A percentile compares a stretch with the other conserved stretches of the same genome.
phyloP scores from a whole-genome alignment of 352 stramenopile genomes.

The Globisporangium middletonii region DNA sequence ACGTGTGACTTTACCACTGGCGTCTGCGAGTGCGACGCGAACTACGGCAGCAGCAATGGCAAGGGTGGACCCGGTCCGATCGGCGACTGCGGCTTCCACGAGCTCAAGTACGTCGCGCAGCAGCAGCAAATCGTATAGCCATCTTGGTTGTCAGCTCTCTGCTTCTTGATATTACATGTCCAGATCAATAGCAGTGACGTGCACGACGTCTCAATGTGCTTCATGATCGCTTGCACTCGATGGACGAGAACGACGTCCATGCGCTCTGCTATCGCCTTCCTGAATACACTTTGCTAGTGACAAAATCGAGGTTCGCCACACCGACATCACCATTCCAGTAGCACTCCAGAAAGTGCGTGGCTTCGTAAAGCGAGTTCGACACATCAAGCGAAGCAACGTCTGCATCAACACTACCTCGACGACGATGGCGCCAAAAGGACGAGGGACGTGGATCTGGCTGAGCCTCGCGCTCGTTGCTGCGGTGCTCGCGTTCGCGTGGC shows the following conservation, averaged over 20 bases:
- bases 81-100: slow-evolving; percentile 70
- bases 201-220: not conserved
- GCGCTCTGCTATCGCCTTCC: no score
- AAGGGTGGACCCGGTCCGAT: slow-evolving; percentile 55
- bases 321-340: no score
- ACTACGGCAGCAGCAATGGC: slow-evolving; percentile 69
- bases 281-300: no score
- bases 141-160: not conserved
- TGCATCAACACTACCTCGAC: not conserved
- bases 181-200: not conserved
- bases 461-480: slow-evolving; percentile 45
- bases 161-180: not conserved
- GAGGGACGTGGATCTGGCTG: slow-evolving; percentile 35
- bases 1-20: slow-evolving; percentile 60
- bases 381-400: not conserved
- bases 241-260: no score
- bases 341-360: no score
- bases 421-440: slow-evolving; percentile 20
- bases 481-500: slow-evolving; percentile 58
- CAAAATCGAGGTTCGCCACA: no score
- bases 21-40: slow-evolving; percentile 46
- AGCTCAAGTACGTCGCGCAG: slow-evolving; percentile 20
- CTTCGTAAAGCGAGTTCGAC: no score
- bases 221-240: no score
- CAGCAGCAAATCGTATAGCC: slow-evolving; percentile 1